Evolutionary conservation across 192 early-diverging fungal species (phyloP), one percentile per base, ranked within the genome.

Genomic region (Backusella mclennaniae): DNA sequence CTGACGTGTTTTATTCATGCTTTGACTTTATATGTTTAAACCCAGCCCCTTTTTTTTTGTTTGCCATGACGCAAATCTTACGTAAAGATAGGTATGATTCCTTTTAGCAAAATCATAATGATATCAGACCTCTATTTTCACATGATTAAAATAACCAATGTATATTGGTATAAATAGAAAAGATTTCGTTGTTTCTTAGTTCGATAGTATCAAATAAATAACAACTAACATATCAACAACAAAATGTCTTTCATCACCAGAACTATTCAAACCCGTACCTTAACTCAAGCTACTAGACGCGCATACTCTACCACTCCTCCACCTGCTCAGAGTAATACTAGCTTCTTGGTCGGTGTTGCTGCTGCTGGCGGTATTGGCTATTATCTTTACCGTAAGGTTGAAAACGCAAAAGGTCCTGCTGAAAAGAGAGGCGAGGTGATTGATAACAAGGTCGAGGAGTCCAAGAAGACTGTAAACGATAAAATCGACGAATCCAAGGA

Each of bases 301-400:
- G 35, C 63, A 12, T 74, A 74, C n/a, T 63, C 70, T 72, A 72
- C 70, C 31, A 31, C 71, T 35, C 44, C 49, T n/a, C 46, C 49
- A 19, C 41, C 71, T 17, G 6, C 44, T 14, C 19, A 33, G 26
- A 33, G 49, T 9, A 73, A 73, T 26, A n/a, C 42, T 38, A 0
- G 29, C 19, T 33, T 73, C n/a, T n/a, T 73, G 9, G 29, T 66
- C 41, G 31, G 31, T 39, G 52, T 23, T 39, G 53, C 53, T 29
- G 73, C 73, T 17, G 73, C 23, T n/a, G 53, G 35, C 15, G 73
- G 73, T 23, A 23, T 59, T 7, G 52, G 73, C 0, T 74, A 66
- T 19, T 74, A 74, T 59, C 26, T 74, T 15, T 66, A 74, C 17
- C 49, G 59, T 36, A 56, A 59, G 14, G 26, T 44, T n/a, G 53